Evolutionary conservation across 257 asterid species (phyloP).

Genomic region (Cordia subcordata): DNA sequence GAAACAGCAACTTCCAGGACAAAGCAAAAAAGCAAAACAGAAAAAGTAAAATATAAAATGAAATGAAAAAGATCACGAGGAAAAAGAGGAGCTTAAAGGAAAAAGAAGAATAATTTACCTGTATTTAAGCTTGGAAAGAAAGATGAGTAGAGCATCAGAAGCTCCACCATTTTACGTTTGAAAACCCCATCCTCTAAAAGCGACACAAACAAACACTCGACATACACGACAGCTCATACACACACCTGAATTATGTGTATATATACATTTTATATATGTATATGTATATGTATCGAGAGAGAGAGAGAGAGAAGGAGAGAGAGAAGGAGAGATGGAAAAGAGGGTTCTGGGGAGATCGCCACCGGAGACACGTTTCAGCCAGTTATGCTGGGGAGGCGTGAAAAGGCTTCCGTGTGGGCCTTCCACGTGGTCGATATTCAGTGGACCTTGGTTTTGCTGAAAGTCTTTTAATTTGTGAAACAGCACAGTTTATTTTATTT

Average conservation of each 20-base stretch:
- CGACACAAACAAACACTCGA: background rate
- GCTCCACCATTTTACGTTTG: background rate
- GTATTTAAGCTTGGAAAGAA: background rate
- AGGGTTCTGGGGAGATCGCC: slow-evolving; percentile 20
- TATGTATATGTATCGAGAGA: too few relatives aligned
- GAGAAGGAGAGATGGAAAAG: background rate
- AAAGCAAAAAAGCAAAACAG: too few relatives aligned
- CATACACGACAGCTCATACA: too few relatives aligned
- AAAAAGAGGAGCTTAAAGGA: background rate
- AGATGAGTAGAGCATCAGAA: background rate
- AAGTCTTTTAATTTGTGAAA: too few relatives aligned
- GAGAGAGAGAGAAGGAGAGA: slow-evolving; percentile 1
- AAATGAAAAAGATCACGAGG: too few relatives aligned
- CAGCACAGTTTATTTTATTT: background rate
- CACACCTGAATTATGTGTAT: too few relatives aligned
- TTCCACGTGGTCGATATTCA: background rate
- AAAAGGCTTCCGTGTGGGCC: background rate
- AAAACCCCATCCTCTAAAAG: too few relatives aligned
- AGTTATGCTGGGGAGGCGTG: background rate
- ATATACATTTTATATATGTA: too few relatives aligned
- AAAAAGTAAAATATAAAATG: too few relatives aligned
- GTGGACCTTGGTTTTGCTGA: background rate
- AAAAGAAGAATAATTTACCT: background rate
- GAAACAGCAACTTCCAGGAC: background rate
- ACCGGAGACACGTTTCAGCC: slow-evolving; percentile 31